These are phyloP conservation scores for Platismatia glauca DNA, from an alignment of 495 filamentous ascomycete species.

Conservation along the genomic window DNA sequence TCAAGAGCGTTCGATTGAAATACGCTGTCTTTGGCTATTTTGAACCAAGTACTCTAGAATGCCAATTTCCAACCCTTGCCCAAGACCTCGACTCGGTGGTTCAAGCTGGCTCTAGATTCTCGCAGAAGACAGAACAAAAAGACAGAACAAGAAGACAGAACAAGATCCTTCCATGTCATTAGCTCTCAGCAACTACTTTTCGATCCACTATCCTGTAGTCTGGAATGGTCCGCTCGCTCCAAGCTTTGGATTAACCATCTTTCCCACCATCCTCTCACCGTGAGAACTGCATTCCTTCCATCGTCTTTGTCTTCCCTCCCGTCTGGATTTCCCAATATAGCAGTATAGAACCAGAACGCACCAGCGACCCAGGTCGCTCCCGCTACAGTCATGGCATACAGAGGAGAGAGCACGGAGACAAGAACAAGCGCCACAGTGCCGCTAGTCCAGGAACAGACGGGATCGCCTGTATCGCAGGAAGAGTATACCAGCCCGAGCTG, in stretches of 20 bases:
- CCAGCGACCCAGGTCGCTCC: slow-evolving; percentile 52
- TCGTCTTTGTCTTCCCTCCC: slow-evolving; percentile 55
- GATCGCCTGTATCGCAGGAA: slow-evolving; percentile 30
- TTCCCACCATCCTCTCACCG: slow-evolving; percentile 55
- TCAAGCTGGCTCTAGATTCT: neutral
- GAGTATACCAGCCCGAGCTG: slow-evolving; percentile 33
- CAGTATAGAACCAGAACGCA: slow-evolving; percentile 55
- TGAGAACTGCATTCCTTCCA: slow-evolving; percentile 50
- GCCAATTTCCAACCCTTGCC: neutral
- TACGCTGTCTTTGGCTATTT: too few species aligned
- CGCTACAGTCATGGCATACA: slow-evolving; percentile 45
- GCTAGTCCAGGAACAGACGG: slow-evolving; percentile 20
- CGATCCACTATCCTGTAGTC: neutral
- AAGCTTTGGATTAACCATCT: slow-evolving; percentile 41
- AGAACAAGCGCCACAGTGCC: slow-evolving; percentile 34
- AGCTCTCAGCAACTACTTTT: neutral
- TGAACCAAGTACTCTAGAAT: neutral
- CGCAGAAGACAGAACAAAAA: neutral
- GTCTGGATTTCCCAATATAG: slow-evolving; percentile 51
- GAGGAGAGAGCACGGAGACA: slow-evolving; percentile 45
- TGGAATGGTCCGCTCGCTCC: neutral
- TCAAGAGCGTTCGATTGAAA: too few species aligned
- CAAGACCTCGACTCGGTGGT: too few species aligned
- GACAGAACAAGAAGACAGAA: neutral
- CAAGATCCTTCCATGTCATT: neutral